These are phyloP conservation scores for Letharia columbiana DNA, from an alignment of 495 filamentous ascomycete species.

Conservation along the genomic window DNA sequence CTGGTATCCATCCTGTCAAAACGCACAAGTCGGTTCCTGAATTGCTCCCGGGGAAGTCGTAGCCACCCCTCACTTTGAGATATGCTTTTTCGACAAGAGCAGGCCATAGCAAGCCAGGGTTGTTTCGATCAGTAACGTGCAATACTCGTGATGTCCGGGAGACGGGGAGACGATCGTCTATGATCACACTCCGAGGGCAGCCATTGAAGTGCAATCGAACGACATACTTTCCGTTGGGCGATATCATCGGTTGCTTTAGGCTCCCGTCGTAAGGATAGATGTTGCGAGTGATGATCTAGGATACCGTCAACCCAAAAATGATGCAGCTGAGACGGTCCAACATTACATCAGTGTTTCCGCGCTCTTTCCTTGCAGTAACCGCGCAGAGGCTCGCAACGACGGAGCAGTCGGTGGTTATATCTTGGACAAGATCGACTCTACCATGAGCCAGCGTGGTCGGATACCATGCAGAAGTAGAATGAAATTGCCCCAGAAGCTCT, in stretches of 20 bases:
- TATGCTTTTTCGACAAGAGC: conserved; percentile 95
- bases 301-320: conserved; percentile 23
- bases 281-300: conserved; percentile 57
- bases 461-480: background rate
- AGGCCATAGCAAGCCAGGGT: conserved; percentile 75
- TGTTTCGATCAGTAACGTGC: conserved; percentile 81
- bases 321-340: background rate
- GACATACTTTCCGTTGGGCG: conserved; percentile 78
- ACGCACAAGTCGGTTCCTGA: conserved; percentile 89
- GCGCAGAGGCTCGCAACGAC: conserved; percentile 94
- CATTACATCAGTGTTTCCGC: conserved; percentile 50
- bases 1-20: conserved; percentile 91
- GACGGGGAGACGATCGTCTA: conserved; percentile 84
- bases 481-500: conserved; percentile 39
- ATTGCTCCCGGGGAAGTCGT: conserved; percentile 98
- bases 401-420: conserved; percentile 89
- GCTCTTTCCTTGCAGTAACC: conserved; percentile 55
- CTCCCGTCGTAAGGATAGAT: conserved; percentile 64
- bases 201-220: conserved; percentile 93
- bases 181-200: conserved; percentile 72
- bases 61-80: conserved; percentile 90
- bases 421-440: conserved; percentile 78
- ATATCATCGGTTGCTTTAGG: conserved; percentile 47
- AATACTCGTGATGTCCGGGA: conserved; percentile 64
- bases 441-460: conserved; percentile 46